A percentile compares a stretch with the other conserved stretches of the same genome.
These are phyloP conservation scores for Wickerhamomyces sp. DNA, from an alignment of 1,139 yeast species.

Conservation along the genomic window DNA sequence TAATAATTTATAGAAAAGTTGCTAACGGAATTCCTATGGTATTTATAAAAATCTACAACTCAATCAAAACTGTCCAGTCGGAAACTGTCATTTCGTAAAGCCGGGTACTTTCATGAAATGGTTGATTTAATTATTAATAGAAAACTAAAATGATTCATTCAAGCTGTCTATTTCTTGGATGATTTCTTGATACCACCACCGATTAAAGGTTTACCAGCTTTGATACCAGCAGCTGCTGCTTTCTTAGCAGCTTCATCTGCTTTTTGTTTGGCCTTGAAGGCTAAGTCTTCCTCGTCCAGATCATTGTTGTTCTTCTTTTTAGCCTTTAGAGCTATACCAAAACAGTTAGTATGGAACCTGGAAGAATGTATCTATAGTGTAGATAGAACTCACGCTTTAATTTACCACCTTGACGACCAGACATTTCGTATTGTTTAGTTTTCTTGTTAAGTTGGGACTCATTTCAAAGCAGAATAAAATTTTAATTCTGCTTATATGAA, in stretches of 20 bases:
- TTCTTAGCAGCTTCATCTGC: conserved; percentile 93
- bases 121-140: too few relatives aligned
- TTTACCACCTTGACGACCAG: conserved; percentile 74
- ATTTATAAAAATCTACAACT: too few relatives aligned
- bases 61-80: not conserved
- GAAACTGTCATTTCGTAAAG: not conserved
- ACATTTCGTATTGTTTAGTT: conserved; percentile 33
- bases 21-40: not conserved
- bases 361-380: not conserved
- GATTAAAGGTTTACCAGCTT: conserved; percentile 84
- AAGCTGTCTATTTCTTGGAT: conserved; percentile 45
- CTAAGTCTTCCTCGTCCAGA: conserved; percentile 79
- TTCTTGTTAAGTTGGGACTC: not conserved
- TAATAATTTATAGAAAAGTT: too few relatives aligned
- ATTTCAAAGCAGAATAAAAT: not conserved
- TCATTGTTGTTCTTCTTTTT: conserved; percentile 68
- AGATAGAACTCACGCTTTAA: conserved; percentile 27
- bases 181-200: conserved; percentile 97
- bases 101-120: not conserved
- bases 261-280: conserved; percentile 89
- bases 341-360: conserved; percentile 2
- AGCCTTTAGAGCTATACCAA: conserved; percentile 36
- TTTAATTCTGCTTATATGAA: not conserved
- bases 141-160: not conserved
- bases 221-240: conserved; percentile 82